Conservation (phyloP, 2,329 filamentous ascomycete genomes). For the Trichoderma simmonsii region DNA sequence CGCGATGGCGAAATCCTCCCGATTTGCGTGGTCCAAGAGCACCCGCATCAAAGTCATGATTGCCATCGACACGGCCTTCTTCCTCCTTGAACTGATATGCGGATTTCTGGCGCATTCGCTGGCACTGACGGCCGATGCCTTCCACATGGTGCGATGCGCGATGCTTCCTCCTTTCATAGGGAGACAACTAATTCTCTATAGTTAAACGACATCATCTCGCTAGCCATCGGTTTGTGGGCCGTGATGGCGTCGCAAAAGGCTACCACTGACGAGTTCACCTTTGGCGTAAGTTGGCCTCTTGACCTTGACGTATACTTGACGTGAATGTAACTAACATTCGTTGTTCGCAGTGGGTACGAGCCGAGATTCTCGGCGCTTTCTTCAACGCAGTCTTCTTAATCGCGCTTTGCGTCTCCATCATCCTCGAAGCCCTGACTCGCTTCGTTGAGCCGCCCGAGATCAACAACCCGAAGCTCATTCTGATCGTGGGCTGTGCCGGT, state of each 20-base stretch:
- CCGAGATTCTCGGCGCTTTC: conserved; percentile 92
- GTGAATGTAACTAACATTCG: conserved; percentile 23
- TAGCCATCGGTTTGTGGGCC: conserved; percentile 91
- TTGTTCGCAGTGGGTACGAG: conserved; percentile 76
- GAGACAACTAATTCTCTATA: conserved; percentile 31
- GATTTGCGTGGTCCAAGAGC: conserved; percentile 87
- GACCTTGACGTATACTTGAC: neutral
- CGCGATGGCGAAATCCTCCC: conserved; percentile 32
- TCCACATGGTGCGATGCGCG: conserved; percentile 78
- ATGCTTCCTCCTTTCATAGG: neutral
- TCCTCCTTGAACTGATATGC: conserved; percentile 80
- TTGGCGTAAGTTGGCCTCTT: conserved; percentile 63
- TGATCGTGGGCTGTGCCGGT: conserved; percentile 83
- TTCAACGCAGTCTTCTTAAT: conserved; percentile 98
- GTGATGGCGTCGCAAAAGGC: conserved; percentile 83
- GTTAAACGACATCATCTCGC: conserved; percentile 96
- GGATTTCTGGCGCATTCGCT: conserved; percentile 88
- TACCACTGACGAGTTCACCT: conserved; percentile 89
- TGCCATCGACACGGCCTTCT: conserved; percentile 84
- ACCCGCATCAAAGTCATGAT: conserved; percentile 91
- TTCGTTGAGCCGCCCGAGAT: conserved; percentile 90
- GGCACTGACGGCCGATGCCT: conserved; percentile 92
- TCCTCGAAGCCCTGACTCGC: conserved; percentile 89
- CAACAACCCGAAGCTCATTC: conserved; percentile 77
- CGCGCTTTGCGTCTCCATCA: conserved; percentile 91